phyloP scores from a whole-genome alignment of 192 early-diverging fungal species.

The Coemansia sp. region DNA sequence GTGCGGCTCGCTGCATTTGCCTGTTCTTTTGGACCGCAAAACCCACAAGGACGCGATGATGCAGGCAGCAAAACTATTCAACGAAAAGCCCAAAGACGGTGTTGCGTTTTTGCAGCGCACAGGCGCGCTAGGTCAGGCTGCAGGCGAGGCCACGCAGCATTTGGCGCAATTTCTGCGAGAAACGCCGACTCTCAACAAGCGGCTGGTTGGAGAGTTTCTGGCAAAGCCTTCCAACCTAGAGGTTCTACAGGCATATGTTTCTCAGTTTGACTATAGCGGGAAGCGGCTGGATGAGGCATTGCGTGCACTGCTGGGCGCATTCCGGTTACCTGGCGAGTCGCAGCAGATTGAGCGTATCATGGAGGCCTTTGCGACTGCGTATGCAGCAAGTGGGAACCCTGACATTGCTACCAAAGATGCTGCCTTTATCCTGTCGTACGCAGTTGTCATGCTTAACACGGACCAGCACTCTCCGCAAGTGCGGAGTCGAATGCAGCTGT shows the following conservation, averaged over 20 bases:
- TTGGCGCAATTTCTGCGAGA: constrained; percentile 76
- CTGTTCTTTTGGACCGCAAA: constrained; percentile 28
- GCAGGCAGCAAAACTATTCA: constrained; percentile 80
- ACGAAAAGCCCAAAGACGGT: constrained; percentile 83
- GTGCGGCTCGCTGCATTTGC: background rate
- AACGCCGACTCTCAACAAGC: constrained; percentile 87
- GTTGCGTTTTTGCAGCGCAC: constrained; percentile 73
- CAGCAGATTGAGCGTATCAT: constrained; percentile 97
- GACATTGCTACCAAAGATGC: constrained; percentile 78
- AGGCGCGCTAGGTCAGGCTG: constrained; percentile 29
- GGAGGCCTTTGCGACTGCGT: constrained; percentile 84
- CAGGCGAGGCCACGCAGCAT: constrained; percentile 28
- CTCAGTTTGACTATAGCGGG: constrained; percentile 83
- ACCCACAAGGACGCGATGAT: constrained; percentile 77
- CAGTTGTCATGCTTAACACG: constrained; percentile 97
- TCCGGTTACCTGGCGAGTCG: constrained; percentile 95
- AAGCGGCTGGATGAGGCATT: constrained; percentile 91
- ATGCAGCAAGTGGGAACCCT: constrained; percentile 63
- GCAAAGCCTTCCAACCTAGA: constrained; percentile 82
- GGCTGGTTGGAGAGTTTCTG: constrained; percentile 83
- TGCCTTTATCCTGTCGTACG: constrained; percentile 86
- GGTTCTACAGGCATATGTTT: constrained; percentile 81
- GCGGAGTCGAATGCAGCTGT: constrained; percentile 81
- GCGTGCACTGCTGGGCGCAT: constrained; percentile 86
- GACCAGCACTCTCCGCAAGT: constrained; percentile 97